Percentiles rank a stretch among this genome's conserved stretches.
These are phyloP conservation scores for Leishmania mexicana DNA, from an alignment of 208 protist species.

Conservation along the genomic window DNA sequence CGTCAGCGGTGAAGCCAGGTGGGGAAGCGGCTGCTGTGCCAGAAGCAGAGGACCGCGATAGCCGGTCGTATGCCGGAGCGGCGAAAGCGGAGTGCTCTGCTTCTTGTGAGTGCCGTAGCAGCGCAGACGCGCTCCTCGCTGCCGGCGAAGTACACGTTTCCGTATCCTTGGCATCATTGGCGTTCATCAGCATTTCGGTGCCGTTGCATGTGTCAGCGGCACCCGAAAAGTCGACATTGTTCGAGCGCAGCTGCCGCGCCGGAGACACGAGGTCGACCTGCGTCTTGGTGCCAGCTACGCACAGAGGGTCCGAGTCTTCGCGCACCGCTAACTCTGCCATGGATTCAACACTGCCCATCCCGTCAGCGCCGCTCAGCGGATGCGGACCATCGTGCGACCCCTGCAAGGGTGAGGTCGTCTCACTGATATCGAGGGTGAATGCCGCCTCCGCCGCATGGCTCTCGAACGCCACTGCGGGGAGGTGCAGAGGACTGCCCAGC, in stretches of 20 bases:
- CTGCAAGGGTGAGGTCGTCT: not conserved
- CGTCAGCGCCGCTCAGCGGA: not conserved
- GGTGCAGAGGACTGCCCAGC: constrained; percentile 22
- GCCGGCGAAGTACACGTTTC: not conserved
- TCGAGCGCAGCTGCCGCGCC: not conserved
- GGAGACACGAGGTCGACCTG: constrained; percentile 1
- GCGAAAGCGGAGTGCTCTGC: not conserved
- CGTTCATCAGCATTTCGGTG: not conserved
- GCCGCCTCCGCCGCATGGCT: constrained; percentile 14
- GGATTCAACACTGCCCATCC: not conserved
- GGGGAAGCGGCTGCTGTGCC: not conserved
- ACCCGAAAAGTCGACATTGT: not conserved
- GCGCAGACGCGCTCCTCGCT: not conserved
- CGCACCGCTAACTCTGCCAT: not conserved
- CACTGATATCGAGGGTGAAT: constrained; percentile 21
- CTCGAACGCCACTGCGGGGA: constrained; percentile 30
- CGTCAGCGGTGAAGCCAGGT: not conserved
- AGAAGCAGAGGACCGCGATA: not conserved
- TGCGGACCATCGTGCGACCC: not conserved
- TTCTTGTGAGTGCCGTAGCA: not conserved
- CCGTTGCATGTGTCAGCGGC: not conserved
- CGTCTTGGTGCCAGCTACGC: constrained; percentile 7
- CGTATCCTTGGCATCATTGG: not conserved
- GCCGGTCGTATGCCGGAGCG: not conserved
- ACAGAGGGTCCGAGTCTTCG: constrained; percentile 5